Percentiles rank a stretch among this genome's conserved stretches.
These are phyloP conservation scores for Acrocalymma vagum DNA, from an alignment of 2,329 filamentous ascomycete genomes.

Conservation along the genomic window DNA sequence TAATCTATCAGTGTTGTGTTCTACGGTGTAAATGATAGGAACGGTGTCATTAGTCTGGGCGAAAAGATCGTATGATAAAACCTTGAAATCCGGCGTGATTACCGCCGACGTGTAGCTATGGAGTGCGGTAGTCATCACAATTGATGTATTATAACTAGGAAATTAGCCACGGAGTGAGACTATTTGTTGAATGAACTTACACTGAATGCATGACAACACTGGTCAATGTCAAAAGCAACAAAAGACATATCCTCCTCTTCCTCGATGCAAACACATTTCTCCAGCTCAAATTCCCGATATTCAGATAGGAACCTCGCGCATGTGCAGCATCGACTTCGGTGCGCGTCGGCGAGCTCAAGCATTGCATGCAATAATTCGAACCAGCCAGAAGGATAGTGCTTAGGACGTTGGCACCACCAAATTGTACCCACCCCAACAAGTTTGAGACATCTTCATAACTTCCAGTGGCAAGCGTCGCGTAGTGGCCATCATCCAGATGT, in stretches of 20 bases:
- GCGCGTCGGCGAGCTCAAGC: constrained; percentile 59
- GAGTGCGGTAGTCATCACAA: too few species aligned
- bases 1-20: too few species aligned
- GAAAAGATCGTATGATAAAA: too few species aligned
- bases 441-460: constrained; percentile 3
- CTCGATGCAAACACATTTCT: constrained; percentile 7
- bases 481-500: constrained; percentile 7
- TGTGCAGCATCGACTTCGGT: constrained; percentile 59
- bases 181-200: too few species aligned
- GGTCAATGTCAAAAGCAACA: constrained; percentile 1
- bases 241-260: constrained; percentile 8
- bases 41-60: too few species aligned
- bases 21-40: too few species aligned
- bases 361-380: constrained; percentile 62
- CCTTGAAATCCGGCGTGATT: too few species aligned
- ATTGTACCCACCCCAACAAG: constrained; percentile 2
- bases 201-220: constrained; percentile 5
- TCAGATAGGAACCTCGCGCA: constrained; percentile 45
- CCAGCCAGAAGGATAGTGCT: constrained; percentile 52
- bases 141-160: too few species aligned
- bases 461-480: constrained; percentile 4
- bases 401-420: constrained; percentile 6
- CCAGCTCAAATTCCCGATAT: constrained; percentile 48
- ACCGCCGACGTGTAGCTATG: too few species aligned
- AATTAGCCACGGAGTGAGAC: too few species aligned